Base-by-base conservation (phyloP, 2,329 filamentous ascomycete species). In the Aquanectria penicillioides region DNA sequence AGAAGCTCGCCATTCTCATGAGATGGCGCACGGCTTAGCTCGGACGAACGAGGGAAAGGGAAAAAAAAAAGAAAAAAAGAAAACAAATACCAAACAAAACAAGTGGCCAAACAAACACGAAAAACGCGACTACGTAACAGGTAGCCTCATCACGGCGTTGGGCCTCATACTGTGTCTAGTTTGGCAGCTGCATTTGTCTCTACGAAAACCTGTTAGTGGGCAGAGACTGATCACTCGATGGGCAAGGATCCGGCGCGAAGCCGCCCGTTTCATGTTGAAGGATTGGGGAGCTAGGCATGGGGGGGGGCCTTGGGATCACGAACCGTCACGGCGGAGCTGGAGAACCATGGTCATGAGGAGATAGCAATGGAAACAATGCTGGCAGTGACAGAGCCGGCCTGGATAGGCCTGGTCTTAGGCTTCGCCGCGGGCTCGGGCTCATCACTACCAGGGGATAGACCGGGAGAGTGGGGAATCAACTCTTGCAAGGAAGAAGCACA, bases 251-350 rank as follows among this genome's bases (percentile, higher is more conserved):
- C 55, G 34, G 53, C 49, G 52, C 57, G 43, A 65, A 61, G 64
- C 57, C 43, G 29, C 37, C 46, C 40, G 66, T 68, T 68, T 68
- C 66, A 68, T 68, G 66, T 67, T 62, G 52, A 25, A 58, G 38
- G 43, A 43, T n/a, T 6, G 20, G 23, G 22, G 29, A 33, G 40
- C 23, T 40, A n/a, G 22, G 41, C 53, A 43, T 53, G 64, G 51
- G 59, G 59, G 64, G 61, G 52, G 46, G 40, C 38, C 9, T 53
- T 58, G 54, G 17, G 23, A 59, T 56, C 33, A 63, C 34, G 65
- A 70, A 69, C 67, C 66, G 62, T 57, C 37, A 55, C 59, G 59
- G 61, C 62, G 61, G 66, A 54, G 43, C 53, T 59, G 47, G 49
- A 57, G 61, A 67, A 66, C 53, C 40, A 57, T 57, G 37, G 38